Evolutionary conservation across 1,284 basidiomycete genomes (phyloP), one percentile per base, ranked within the genome.

Genomic region (Sanghuangporus baumii): DNA sequence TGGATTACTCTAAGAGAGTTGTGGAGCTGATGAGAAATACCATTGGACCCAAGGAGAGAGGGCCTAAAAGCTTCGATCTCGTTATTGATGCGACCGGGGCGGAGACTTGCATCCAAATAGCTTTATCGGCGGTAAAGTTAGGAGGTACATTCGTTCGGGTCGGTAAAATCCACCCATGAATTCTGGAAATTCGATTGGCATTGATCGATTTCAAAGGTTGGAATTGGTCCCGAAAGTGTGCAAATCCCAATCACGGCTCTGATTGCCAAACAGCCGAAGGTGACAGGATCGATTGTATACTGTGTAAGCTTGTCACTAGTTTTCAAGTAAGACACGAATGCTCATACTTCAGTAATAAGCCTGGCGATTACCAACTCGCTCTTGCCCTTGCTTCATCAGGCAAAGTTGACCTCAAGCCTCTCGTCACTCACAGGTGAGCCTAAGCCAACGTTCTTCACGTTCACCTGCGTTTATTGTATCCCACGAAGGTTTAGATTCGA

Each of bases 41-140:
- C 61, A 77, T 90, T 40, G 78, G 77, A 5, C 81, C 90, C 55
- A 74, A 81, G n/a, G n/a, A 64, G 87, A 87, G 62, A 77, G 84
- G 88, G 37, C 68, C 72, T 14, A 77, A 76, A 8, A 76, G 76
- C 63, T 87, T 94, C 62, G 87, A 91, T 72, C 75, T 93, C 36
- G 84, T 91, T 59, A 76, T 94, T 63, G 93, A 94, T 71, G 92
- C 92, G 57, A 95, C 93, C 55, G 95, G 95, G 14, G 91, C 95
- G 23, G 93, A 96, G 74, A 85, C 84, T 37, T 93, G 88, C 14
- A 89, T 96, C 67, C 88, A 91, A 71, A 90, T 91, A 16, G 93
- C 85, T 3, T 81, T 94, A 66, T 82, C 82, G 69, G 77, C 93
- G 65, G 85, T 84, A 54, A 87, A 87, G 73, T 77, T 81, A 41